These are phyloP conservation scores for Phyllosticta citriasiana DNA, from an alignment of 2,329 filamentous ascomycete genomes.

Conservation along the genomic window DNA sequence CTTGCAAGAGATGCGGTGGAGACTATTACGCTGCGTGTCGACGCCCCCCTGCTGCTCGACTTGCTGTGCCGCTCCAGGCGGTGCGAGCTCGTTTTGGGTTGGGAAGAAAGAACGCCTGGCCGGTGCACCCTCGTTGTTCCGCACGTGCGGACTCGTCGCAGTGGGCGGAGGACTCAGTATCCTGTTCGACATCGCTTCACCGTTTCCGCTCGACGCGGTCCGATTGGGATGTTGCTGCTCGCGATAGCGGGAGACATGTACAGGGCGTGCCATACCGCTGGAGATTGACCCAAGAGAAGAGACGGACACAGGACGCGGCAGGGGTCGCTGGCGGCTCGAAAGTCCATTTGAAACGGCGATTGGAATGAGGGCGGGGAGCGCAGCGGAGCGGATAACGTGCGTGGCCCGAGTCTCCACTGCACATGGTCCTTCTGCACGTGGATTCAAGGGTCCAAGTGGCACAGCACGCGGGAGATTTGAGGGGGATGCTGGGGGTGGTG, in stretches of 20 bases:
- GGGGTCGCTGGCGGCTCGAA: conserved; percentile 16
- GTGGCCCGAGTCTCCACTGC: background rate
- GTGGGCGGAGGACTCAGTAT: background rate
- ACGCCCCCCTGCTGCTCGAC: background rate
- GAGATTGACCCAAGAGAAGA: conserved; percentile 18
- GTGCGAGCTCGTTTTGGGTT: background rate
- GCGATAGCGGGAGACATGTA: background rate
- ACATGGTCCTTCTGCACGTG: background rate
- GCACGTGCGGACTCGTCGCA: background rate
- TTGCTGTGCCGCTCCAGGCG: background rate
- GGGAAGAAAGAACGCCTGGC: background rate
- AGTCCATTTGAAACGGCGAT: conserved; percentile 29
- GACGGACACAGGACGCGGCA: conserved; percentile 22
- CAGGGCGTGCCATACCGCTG: conserved; percentile 7
- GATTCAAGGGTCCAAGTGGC: background rate
- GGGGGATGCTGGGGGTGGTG: background rate
- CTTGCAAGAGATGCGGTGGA: background rate
- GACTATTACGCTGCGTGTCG: background rate
- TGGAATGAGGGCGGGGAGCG: conserved; percentile 26
- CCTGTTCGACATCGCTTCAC: background rate
- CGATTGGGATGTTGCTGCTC: background rate
- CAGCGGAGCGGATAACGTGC: conserved; percentile 19
- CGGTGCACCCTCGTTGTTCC: background rate
- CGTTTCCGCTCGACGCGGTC: background rate
- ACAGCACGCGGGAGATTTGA: background rate